Evolutionary conservation across 106 monocot genomes (phyloP).

Genomic region (Phalaenopsis equestris): DNA sequence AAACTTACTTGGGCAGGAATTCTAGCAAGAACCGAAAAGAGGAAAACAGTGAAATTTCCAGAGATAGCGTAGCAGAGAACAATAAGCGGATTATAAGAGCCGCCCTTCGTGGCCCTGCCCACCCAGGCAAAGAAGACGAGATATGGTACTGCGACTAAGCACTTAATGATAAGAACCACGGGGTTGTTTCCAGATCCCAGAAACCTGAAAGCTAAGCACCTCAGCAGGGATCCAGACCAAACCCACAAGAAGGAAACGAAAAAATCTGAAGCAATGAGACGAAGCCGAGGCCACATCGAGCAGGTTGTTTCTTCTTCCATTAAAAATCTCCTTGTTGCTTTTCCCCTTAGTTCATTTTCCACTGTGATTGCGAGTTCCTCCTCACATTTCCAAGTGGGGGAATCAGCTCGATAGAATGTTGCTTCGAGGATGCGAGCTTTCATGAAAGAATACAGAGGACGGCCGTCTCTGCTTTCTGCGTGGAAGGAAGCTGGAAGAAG

Average conservation of each 20-base stretch:
- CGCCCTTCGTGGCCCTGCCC: slow-evolving; percentile 18
- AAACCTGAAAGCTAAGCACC: slow-evolving; percentile 21
- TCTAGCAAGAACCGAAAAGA: slow-evolving; percentile 27
- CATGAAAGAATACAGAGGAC: not conserved
- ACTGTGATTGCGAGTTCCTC: not conserved
- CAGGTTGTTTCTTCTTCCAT: not conserved
- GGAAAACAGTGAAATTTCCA: slow-evolving; percentile 20
- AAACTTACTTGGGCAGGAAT: slow-evolving; percentile 28
- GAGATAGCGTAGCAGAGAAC: slow-evolving; percentile 33
- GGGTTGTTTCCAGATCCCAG: slow-evolving; percentile 20
- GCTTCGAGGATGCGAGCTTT: not conserved
- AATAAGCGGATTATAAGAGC: slow-evolving; percentile 41
- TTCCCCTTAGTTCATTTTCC: not conserved
- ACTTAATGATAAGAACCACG: slow-evolving; percentile 16
- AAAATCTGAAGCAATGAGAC: slow-evolving; percentile 31
- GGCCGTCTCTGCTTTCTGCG: not conserved
- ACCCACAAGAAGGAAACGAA: slow-evolving; percentile 55
- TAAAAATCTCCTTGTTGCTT: not conserved
- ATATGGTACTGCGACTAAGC: slow-evolving; percentile 20
- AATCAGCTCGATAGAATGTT: not conserved
- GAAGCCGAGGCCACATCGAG: not conserved
- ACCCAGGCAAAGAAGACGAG: slow-evolving; percentile 27
- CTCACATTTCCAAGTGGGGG: not conserved
- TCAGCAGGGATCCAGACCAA: slow-evolving; percentile 31
- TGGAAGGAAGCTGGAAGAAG: no score